These are phyloP conservation scores for Penicillium paneum DNA, from an alignment of 2,329 filamentous ascomycete genomes.

Conservation along the genomic window DNA sequence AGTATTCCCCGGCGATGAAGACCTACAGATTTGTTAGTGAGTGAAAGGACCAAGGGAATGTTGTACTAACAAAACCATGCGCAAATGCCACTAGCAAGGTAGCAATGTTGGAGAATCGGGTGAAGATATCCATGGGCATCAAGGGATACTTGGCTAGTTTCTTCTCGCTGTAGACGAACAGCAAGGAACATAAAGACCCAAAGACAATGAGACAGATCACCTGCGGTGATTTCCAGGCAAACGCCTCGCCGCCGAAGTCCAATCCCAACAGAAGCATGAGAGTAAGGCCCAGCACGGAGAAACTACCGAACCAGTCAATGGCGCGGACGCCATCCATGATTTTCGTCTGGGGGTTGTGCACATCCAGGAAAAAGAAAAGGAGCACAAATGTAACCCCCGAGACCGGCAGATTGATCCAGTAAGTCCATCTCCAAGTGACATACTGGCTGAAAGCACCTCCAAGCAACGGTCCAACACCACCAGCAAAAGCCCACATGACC, in stretches of 20 bases:
- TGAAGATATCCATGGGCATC: conserved; percentile 65
- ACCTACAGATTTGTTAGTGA: conserved; percentile 42
- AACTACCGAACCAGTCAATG: conserved; percentile 54
- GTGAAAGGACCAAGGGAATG: not conserved
- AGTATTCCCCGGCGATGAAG: conserved; percentile 66
- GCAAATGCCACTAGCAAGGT: conserved; percentile 51
- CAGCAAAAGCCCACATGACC: conserved; percentile 55
- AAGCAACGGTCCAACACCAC: conserved; percentile 52
- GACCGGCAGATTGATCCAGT: conserved; percentile 56
- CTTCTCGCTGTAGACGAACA: conserved; percentile 62
- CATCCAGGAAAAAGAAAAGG: conserved; percentile 52
- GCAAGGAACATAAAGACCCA: conserved; percentile 46
- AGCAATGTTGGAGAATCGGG: conserved; percentile 55
- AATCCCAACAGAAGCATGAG: conserved; percentile 54
- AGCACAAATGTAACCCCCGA: conserved; percentile 49
- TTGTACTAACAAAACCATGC: conserved; percentile 44
- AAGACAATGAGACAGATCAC: conserved; percentile 56
- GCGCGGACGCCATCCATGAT: conserved; percentile 50
- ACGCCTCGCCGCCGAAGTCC: conserved; percentile 53
- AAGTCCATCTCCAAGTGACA: conserved; percentile 52
- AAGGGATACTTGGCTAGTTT: conserved; percentile 63
- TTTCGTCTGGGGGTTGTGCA: conserved; percentile 54
- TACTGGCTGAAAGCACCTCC: conserved; percentile 50
- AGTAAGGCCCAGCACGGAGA: conserved; percentile 51
- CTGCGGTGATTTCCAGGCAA: conserved; percentile 54